A percentile compares a stretch with the other conserved stretches of the same genome.
phyloP scores from a whole-genome alignment of 176 grass and related monocot genomes.

The Saccharum spontaneum region DNA sequence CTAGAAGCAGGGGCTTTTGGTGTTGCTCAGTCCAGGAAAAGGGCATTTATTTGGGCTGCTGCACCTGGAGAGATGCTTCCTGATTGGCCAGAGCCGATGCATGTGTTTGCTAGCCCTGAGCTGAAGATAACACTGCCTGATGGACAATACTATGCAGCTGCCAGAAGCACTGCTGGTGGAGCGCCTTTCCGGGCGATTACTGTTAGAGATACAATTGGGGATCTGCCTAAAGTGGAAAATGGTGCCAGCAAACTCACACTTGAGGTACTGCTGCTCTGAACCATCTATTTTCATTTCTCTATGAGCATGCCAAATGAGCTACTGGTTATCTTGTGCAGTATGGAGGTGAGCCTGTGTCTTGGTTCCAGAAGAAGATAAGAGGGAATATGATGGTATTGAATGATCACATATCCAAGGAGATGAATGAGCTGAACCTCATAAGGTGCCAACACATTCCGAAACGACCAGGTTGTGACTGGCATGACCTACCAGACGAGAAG shows the following conservation, averaged over 20 bases:
- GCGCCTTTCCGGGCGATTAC: constrained; percentile 92
- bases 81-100: constrained; percentile 94
- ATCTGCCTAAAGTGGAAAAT: constrained; percentile 78
- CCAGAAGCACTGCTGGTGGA: constrained; percentile 71
- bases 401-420: constrained; percentile 99
- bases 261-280: constrained; percentile 49
- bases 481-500: constrained; percentile 94
- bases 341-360: constrained; percentile 68
- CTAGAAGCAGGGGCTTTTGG: constrained; percentile 92
- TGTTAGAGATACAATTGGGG: constrained; percentile 84
- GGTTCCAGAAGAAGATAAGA: constrained; percentile 97
- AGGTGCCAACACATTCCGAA: constrained; percentile 94
- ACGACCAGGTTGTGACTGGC: constrained; percentile 87
- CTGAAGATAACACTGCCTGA: constrained; percentile 83
- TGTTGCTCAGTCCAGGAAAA: constrained; percentile 95
- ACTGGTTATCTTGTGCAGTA: constrained; percentile 57
- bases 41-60: constrained; percentile 98
- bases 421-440: constrained; percentile 97
- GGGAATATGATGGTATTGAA: constrained; percentile 61
- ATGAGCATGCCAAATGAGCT: constrained; percentile 2
- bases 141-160: constrained; percentile 73
- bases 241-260: constrained; percentile 73
- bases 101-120: constrained; percentile 89
- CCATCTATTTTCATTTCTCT: constrained; percentile 4
- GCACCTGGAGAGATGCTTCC: constrained; percentile 85